Evolutionary conservation across 192 early-diverging fungal genomes (phyloP).

Genomic region (Gigaspora rosea): DNA sequence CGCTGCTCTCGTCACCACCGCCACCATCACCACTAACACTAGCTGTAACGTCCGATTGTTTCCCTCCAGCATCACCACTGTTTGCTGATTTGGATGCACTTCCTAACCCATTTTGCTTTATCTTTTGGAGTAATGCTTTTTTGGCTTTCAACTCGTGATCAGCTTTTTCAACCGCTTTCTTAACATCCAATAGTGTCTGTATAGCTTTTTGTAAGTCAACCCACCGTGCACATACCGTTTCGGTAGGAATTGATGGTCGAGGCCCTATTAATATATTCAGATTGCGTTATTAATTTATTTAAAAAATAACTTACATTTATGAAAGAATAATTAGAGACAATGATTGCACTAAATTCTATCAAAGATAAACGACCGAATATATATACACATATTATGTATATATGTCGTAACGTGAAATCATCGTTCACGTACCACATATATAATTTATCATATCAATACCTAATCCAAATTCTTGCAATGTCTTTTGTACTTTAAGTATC

Average conservation of each 20-base stretch:
- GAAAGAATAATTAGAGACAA: neutral
- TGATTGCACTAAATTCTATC: too few relatives aligned
- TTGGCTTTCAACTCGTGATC: slow-evolving; percentile 70
- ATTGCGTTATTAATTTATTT: too few relatives aligned
- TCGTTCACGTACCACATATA: neutral
- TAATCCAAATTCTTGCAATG: slow-evolving; percentile 61
- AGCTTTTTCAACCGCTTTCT: slow-evolving; percentile 78
- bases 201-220: slow-evolving; percentile 76
- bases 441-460: slow-evolving; percentile 37
- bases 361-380: too few relatives aligned
- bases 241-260: slow-evolving; percentile 81
- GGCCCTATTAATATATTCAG: neutral
- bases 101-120: neutral
- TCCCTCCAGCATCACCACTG: too few relatives aligned
- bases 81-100: neutral
- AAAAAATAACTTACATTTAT: neutral
- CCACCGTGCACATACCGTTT: slow-evolving; percentile 75
- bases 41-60: too few relatives aligned
- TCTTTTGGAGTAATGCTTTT: neutral
- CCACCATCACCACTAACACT: neutral
- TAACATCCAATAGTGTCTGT: slow-evolving; percentile 77
- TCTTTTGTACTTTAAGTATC: slow-evolving; percentile 49
- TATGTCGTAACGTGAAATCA: neutral
- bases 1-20: neutral
- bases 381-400: neutral